A percentile compares a stretch with the other conserved stretches of the same genome.
These are phyloP conservation scores for Delonix regia DNA, from an alignment of 306 rosid genomes.

Conservation along the genomic window DNA sequence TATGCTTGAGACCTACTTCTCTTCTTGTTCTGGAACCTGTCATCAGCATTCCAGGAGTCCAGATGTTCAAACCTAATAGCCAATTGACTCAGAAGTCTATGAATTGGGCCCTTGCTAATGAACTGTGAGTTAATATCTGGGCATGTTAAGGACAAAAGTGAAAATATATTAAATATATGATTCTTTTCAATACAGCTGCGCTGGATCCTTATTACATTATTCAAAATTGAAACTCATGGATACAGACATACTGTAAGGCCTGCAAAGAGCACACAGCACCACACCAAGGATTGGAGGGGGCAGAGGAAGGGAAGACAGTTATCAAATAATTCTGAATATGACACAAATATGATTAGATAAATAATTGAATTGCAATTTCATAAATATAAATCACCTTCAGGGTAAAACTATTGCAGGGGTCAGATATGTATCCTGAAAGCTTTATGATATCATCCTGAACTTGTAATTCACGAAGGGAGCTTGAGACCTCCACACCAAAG, in stretches of 20 bases:
- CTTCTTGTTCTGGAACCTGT: constrained; percentile 58
- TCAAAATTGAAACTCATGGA: constrained; percentile 57
- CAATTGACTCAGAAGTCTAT: constrained; percentile 81
- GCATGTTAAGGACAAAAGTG: constrained; percentile 58
- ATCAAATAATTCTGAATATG: not conserved
- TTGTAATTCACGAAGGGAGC: constrained; percentile 60
- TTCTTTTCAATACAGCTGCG: constrained; percentile 39
- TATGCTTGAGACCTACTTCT: constrained; percentile 66
- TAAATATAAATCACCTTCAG: constrained; percentile 59
- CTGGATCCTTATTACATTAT: constrained; percentile 38
- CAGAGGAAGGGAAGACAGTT: not conserved
- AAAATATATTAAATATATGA: constrained; percentile 29
- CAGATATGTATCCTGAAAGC: constrained; percentile 79
- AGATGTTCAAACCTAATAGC: constrained; percentile 60
- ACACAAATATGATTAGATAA: constrained; percentile 30
- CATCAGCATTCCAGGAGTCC: constrained; percentile 45
- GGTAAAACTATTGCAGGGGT: constrained; percentile 57
- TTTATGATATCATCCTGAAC: constrained; percentile 56
- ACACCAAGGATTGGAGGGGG: constrained; percentile 29
- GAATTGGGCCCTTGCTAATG: constrained; percentile 85
- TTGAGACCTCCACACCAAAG: constrained; percentile 68
- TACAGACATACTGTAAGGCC: constrained; percentile 93
- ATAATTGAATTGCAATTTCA: constrained; percentile 31
- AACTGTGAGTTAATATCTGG: constrained; percentile 87
- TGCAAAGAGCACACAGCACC: constrained; percentile 51